phyloP scores from a whole-genome alignment of 2,329 filamentous ascomycete species.

The Penicillium sp. region DNA sequence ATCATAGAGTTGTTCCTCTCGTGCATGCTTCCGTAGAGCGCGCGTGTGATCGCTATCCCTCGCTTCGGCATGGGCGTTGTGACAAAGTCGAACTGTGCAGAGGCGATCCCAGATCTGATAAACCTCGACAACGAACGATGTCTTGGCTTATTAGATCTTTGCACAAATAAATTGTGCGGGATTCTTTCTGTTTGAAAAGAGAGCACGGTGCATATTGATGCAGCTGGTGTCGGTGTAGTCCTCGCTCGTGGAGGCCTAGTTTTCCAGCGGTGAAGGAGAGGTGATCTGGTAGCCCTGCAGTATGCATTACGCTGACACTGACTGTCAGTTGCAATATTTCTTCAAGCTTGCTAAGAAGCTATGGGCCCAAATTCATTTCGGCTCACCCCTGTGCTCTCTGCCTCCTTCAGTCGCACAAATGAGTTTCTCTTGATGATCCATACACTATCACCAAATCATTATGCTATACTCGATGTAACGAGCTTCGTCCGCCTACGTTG shows the following conservation, averaged over 20 bases:
- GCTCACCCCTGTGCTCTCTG: no score
- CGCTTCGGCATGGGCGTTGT: constrained; percentile 1
- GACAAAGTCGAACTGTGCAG: background rate
- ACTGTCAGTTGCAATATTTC: no score
- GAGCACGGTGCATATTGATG: background rate
- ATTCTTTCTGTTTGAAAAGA: background rate
- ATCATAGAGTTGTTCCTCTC: background rate
- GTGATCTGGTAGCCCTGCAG: background rate
- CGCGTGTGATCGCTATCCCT: constrained; percentile 4
- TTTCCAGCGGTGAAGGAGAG: constrained; percentile 10
- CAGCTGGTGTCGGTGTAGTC: constrained; percentile 8
- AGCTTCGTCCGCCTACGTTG: no score
- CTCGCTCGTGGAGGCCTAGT: background rate
- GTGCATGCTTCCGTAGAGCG: background rate
- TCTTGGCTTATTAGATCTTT: background rate
- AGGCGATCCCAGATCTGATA: background rate
- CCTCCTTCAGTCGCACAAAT: no score
- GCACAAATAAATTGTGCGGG: background rate
- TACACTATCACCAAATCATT: no score
- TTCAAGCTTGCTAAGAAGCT: no score
- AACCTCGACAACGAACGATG: background rate
- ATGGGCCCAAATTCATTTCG: no score
- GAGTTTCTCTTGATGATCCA: no score
- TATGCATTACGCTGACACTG: no score
- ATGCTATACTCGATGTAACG: no score